Base-by-base conservation (phyloP, 2,329 filamentous ascomycete genomes). In the Grosmannia clavigera region DNA sequence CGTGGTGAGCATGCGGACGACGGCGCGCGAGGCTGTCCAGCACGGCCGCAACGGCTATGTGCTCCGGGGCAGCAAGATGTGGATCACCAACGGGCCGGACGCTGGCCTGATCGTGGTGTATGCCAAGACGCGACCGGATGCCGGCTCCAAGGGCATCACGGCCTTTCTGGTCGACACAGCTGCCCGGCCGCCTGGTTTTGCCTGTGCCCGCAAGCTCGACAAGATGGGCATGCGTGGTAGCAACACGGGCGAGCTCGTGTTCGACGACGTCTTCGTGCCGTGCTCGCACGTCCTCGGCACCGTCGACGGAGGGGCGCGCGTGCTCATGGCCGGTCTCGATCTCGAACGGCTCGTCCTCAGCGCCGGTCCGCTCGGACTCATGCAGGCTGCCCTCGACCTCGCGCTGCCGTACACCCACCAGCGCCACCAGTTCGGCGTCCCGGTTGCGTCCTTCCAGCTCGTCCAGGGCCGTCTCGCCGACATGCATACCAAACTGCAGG, bases 221-320 rank as follows among this genome's bases (percentile, higher is more conserved):
- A 97, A 99, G 76, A 87, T 99, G 73, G 94, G 94, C 66, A 99
- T 99, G 94, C 84, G 94, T 61, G 94, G 94, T 61, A 94, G 88
- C 66, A 96, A 96, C 74, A 97, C 94, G 0, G 94, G 94, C 67
- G 94, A 97, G 73, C 81, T 97, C 29, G 82, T 92, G 60, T 95
- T 97, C 66, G 91, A 96, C 64, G 80, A 86, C 65, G 90, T 96
- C 61, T 96, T 96, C 69, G 90, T 97, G 7, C 91, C 94, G 3
- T 75, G 78, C 10, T 86, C 87, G 67, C 90, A 95, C 71, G 74
- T 96, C 0, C 81, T 99, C 0, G 94, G 94, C 35, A 73, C 81
- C 48, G 69, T 95, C 61, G 88, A 96, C 75, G 83, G 81, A 58
- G 94, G 94, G 63, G 92, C 95, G 31, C 84, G 83, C 64, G 92